Conservation (phyloP, 345 rosid genomes). For the Triadica sebifera region DNA sequence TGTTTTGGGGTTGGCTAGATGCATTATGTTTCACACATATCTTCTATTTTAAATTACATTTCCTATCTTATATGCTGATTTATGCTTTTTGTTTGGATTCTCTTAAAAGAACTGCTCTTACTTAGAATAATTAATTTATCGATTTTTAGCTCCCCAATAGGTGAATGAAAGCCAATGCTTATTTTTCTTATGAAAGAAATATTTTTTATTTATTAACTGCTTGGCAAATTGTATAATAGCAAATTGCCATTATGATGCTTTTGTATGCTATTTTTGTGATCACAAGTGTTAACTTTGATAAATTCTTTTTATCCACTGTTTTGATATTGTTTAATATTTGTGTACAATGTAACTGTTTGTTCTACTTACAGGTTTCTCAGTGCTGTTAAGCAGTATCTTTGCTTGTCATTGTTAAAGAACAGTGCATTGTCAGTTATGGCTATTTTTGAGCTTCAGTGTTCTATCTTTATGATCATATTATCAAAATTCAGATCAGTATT, state of each 20-base stretch:
- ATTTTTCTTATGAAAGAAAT: neutral
- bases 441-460: slow-evolving; percentile 92
- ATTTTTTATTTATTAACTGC: neutral
- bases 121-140: neutral
- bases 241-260: too few relatives aligned
- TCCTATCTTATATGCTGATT: neutral
- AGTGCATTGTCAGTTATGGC: slow-evolving; percentile 94
- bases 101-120: neutral
- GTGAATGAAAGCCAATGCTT: neutral
- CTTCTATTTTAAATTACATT: neutral
- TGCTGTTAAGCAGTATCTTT: slow-evolving; percentile 82
- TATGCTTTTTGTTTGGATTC: too few relatives aligned
- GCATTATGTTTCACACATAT: neutral
- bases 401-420: slow-evolving; percentile 89
- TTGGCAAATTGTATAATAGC: neutral
- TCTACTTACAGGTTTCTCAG: slow-evolving; percentile 69
- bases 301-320: too few relatives aligned
- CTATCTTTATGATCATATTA: slow-evolving; percentile 72
- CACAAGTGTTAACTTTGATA: too few relatives aligned
- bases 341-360: slow-evolving; percentile 11
- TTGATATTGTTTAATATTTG: too few relatives aligned
- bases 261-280: too few relatives aligned
- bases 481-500: slow-evolving; percentile 77
- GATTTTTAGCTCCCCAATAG: too few relatives aligned
- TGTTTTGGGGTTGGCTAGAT: neutral